These are phyloP conservation scores for Achlya hypogyna DNA, from an alignment of 352 stramenopile genomes.

Conservation along the genomic window DNA sequence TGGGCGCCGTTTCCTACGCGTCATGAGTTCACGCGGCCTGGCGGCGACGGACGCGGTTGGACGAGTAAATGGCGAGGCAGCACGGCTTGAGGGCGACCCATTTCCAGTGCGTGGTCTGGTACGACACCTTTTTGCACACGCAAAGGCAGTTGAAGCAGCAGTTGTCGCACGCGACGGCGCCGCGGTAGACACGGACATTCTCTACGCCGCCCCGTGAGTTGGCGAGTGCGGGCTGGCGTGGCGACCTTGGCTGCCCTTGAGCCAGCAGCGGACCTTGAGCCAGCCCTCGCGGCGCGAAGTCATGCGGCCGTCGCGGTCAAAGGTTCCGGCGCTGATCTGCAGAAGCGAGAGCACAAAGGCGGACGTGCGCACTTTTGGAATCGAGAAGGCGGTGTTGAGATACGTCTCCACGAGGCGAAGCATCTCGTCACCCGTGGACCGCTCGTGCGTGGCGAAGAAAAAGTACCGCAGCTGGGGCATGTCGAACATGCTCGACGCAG, in stretches of 20 bases:
- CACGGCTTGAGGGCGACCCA: slow-evolving; percentile 80
- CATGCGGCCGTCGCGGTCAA: slow-evolving; percentile 72
- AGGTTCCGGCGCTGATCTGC: slow-evolving; percentile 77
- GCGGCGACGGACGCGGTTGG: slow-evolving; percentile 34
- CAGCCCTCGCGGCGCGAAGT: slow-evolving; percentile 75
- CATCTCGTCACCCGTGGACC: slow-evolving; percentile 67
- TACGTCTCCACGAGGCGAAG: slow-evolving; percentile 66
- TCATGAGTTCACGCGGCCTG: background rate
- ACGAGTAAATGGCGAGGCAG: slow-evolving; percentile 69
- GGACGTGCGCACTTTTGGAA: slow-evolving; percentile 53
- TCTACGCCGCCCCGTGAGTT: slow-evolving; percentile 24
- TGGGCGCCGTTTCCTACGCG: slow-evolving; percentile 37
- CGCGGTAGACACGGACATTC: slow-evolving; percentile 76
- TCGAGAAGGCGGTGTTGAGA: slow-evolving; percentile 51
- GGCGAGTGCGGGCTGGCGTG: background rate
- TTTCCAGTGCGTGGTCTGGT: slow-evolving; percentile 68
- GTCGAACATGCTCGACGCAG: background rate
- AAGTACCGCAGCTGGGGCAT: slow-evolving; percentile 71
- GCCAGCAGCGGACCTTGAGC: slow-evolving; percentile 73
- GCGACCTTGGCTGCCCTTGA: slow-evolving; percentile 57
- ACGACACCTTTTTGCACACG: slow-evolving; percentile 76
- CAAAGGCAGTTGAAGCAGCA: slow-evolving; percentile 87
- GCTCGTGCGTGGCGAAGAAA: slow-evolving; percentile 67
- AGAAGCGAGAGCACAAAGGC: slow-evolving; percentile 68
- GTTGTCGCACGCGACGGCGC: slow-evolving; percentile 68